Base-by-base conservation (phyloP, 176 grass and related monocot genomes). In the Aechmea fasciata region DNA sequence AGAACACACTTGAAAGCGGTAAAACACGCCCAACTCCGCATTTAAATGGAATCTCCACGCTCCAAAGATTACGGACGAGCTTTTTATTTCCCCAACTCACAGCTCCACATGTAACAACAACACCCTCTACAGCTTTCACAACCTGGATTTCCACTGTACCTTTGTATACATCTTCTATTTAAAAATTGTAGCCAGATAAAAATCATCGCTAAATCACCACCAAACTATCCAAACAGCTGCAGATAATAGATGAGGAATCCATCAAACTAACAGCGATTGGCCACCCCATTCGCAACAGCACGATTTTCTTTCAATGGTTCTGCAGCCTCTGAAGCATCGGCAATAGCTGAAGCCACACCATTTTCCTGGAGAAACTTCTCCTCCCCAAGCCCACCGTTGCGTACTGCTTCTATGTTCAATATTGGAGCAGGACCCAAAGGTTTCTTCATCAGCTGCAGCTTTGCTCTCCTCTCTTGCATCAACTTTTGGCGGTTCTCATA, bases 401-500 rank as follows among this genome's bases (percentile, higher is more conserved):
- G 17, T 63, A 19, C 64, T 41, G 57, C 65, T 66, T 91, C 92
- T 63, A 83, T 81, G 78, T 73, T 89, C 68, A 75, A 57, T 74
- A 72, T 22, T 13, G 83, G 78, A 23, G 72, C 67, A 48, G 78
- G 76, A 47, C 66, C 66, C 67, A 71, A 77, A 11, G 83, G 81
- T 64, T 83, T 90, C 51, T 72, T 83, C 81, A 85, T 73, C 20
- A 74, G 71, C 25, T 85, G 79, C 48, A 92, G 94, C 54, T 97
- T 85, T 52, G 74, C 84, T 76, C 83, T 90, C 68, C 85, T 97
- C 64, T 92, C 94, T 72, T 90, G 89, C 94, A 97, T 92, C 74
- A 82, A 79, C 69, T 87, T 90, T 51, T 97, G 89, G 12, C 94
- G 84, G 69, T 90, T 87, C 79, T 97, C 94, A 3, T 97, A 97